These are phyloP conservation scores for Mrakia frigida DNA, from an alignment of 768 basidiomycete species.

Conservation along the genomic window DNA sequence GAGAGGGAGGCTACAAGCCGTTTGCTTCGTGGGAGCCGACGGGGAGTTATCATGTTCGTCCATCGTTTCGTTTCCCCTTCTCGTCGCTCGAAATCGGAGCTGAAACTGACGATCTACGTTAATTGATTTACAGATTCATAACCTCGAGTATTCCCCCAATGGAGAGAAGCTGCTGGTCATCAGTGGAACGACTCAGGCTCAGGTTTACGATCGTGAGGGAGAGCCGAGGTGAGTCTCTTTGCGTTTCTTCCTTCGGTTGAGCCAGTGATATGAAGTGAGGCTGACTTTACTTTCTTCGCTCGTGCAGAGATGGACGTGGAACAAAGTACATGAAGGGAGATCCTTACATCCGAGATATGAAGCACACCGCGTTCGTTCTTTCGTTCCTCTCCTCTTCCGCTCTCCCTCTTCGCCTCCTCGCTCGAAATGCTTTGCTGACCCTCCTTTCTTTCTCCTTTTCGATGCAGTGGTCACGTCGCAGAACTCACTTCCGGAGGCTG, in stretches of 20 bases:
- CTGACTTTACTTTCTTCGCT: not conserved
- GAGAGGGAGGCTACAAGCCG: conserved; percentile 60
- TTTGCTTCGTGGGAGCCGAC: conserved; percentile 96
- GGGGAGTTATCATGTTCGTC: conserved; percentile 77
- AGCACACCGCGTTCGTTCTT: conserved; percentile 79
- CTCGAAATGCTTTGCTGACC: not conserved
- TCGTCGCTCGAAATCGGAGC: not conserved
- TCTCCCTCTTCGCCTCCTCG: not conserved
- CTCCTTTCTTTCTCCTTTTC: conserved; percentile 27
- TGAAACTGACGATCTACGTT: not conserved
- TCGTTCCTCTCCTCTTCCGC: not conserved
- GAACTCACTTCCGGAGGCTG: conserved; percentile 84
- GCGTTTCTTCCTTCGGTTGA: not conserved
- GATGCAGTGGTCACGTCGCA: conserved; percentile 81
- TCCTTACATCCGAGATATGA: conserved; percentile 97
- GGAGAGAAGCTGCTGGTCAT: conserved; percentile 79
- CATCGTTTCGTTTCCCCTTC: conserved; percentile 15
- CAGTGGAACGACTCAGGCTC: conserved; percentile 81
- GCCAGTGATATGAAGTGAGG: too few species aligned
- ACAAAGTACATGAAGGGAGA: conserved; percentile 74
- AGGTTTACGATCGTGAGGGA: conserved; percentile 85
- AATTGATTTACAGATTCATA: conserved; percentile 62
- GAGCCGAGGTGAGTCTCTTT: conserved; percentile 65
- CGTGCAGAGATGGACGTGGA: conserved; percentile 31
- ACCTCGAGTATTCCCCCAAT: conserved; percentile 81